phyloP scores from a whole-genome alignment of 805 yeast species.

The Saccharomyces eubayanus region DNA sequence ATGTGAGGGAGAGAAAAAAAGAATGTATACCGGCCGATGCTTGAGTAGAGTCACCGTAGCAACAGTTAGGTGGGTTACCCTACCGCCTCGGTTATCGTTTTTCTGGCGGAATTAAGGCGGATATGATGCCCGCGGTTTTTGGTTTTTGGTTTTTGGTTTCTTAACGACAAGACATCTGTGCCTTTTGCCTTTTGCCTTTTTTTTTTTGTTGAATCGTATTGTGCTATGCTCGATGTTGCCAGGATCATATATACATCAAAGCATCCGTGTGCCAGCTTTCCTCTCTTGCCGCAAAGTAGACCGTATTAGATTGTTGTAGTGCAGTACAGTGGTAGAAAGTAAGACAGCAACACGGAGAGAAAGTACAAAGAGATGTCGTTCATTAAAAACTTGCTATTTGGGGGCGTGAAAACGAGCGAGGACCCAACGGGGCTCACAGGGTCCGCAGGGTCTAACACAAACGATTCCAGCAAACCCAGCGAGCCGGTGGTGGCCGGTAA shows the following conservation, averaged over 20 bases:
- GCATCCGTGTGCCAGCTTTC: background rate
- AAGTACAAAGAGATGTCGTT: constrained; percentile 26
- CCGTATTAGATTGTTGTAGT: too few relatives aligned
- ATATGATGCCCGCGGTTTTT: background rate
- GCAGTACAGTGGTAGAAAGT: too few relatives aligned
- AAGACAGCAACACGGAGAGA: background rate
- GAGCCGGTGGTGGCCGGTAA: constrained; percentile 37
- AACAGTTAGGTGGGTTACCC: too few relatives aligned
- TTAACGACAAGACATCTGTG: background rate
- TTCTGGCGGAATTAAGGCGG: background rate
- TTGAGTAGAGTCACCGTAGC: too few relatives aligned
- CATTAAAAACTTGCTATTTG: constrained; percentile 26
- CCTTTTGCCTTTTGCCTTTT: background rate
- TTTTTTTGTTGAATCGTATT: background rate
- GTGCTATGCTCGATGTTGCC: background rate
- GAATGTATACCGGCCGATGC: too few relatives aligned
- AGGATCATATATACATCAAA: background rate
- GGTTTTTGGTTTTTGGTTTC: background rate
- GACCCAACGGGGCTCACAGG: constrained; percentile 30
- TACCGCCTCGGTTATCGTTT: background rate
- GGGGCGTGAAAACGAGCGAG: constrained; percentile 27
- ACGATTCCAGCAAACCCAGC: constrained; percentile 7
- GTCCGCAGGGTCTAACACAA: background rate
- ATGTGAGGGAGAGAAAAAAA: too few relatives aligned
- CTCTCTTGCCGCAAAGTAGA: background rate